Evolutionary conservation across 2,329 filamentous ascomycete genomes (phyloP).

Genomic region (Curvularia lunata): DNA sequence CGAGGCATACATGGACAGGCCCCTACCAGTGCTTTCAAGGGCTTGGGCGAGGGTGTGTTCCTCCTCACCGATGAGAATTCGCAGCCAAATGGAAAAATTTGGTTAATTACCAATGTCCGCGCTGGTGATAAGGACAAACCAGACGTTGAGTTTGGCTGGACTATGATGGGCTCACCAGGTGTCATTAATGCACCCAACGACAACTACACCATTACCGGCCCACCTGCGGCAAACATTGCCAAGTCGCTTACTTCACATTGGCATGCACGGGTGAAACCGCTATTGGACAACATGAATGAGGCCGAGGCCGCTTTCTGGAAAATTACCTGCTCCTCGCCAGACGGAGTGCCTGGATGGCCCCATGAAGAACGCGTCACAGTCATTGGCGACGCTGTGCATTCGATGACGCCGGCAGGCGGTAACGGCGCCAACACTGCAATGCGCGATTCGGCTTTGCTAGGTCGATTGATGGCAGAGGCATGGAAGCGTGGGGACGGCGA

Average conservation of each 20-base stretch:
- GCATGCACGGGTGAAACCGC: slow-evolving; percentile 61
- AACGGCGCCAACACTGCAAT: slow-evolving; percentile 57
- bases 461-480: slow-evolving; percentile 46
- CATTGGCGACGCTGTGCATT: slow-evolving; percentile 55
- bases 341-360: slow-evolving; percentile 65
- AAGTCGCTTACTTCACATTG: slow-evolving; percentile 61
- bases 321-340: slow-evolving; percentile 67
- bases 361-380: slow-evolving; percentile 61
- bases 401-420: slow-evolving; percentile 56
- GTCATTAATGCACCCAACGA: slow-evolving; percentile 65
- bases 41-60: slow-evolving; percentile 69
- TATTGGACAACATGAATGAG: slow-evolving; percentile 65
- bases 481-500: slow-evolving; percentile 30
- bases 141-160: slow-evolving; percentile 66
- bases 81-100: slow-evolving; percentile 54
- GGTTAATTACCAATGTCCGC: slow-evolving; percentile 69
- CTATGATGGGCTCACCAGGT: slow-evolving; percentile 64
- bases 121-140: slow-evolving; percentile 65
- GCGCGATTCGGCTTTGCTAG: slow-evolving; percentile 51
- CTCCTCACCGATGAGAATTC: slow-evolving; percentile 57
- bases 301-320: slow-evolving; percentile 69
- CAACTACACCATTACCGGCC: slow-evolving; percentile 64
- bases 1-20: slow-evolving; percentile 71
- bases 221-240: slow-evolving; percentile 64
- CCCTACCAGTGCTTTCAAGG: slow-evolving; percentile 66